Percentiles rank a stretch among this genome's conserved stretches.
These are phyloP conservation scores for Penicillium tannophilum DNA, from an alignment of 495 filamentous ascomycete species.

Conservation along the genomic window DNA sequence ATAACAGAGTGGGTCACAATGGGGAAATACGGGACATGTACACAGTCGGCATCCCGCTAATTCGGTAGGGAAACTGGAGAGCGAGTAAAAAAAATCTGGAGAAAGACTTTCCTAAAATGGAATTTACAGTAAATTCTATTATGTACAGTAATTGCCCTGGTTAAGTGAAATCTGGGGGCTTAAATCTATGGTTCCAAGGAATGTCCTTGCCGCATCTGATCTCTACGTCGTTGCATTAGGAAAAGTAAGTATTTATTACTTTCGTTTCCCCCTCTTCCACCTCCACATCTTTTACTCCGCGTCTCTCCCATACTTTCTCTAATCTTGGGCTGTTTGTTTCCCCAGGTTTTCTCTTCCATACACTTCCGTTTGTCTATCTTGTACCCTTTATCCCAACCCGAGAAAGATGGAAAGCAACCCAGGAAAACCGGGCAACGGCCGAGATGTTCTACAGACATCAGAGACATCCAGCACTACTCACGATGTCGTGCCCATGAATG, in stretches of 20 bases:
- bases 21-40: slow-evolving; percentile 12
- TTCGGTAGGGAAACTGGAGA: slow-evolving; percentile 17
- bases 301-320: not conserved
- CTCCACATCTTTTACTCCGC: slow-evolving; percentile 6
- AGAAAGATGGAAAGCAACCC: slow-evolving; percentile 18
- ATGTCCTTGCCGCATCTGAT: slow-evolving; percentile 16
- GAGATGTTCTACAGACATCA: slow-evolving; percentile 36
- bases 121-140: not conserved
- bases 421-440: slow-evolving; percentile 22
- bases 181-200: slow-evolving; percentile 14
- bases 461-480: slow-evolving; percentile 42
- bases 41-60: slow-evolving; percentile 27
- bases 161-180: slow-evolving; percentile 4
- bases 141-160: not conserved
- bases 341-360: not conserved
- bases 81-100: slow-evolving; percentile 10
- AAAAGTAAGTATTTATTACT: slow-evolving; percentile 10
- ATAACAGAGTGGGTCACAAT: slow-evolving; percentile 2
- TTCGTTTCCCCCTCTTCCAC: slow-evolving; percentile 4
- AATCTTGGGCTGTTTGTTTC: not conserved
- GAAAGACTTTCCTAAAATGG: not conserved
- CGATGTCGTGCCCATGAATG: slow-evolving; percentile 27
- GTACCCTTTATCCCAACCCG: not conserved
- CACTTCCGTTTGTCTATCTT: slow-evolving; percentile 3
- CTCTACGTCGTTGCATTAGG: slow-evolving; percentile 16